Percentiles rank a stretch among this genome's conserved stretches.
Evolutionary conservation across 148 eudicot species (phyloP).

Genomic region (Rhododendron kiyosumense): DNA sequence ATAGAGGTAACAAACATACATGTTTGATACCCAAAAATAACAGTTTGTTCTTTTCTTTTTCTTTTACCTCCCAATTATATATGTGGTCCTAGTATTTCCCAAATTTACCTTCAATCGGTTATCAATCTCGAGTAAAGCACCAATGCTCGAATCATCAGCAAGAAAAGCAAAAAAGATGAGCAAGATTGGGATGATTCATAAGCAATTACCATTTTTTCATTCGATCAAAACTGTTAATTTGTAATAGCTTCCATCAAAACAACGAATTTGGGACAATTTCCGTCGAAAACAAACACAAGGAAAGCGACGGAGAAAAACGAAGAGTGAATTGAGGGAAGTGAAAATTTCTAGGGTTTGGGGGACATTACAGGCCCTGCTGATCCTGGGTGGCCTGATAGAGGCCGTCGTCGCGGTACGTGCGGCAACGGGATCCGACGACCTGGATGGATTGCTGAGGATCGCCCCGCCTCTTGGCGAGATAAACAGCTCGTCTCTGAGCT

Average conservation of each 20-base stretch:
- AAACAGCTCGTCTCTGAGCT: constrained; percentile 85
- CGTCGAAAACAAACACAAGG: neutral
- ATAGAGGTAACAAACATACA: neutral
- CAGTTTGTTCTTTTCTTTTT: no score
- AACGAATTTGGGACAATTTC: neutral
- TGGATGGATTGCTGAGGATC: constrained; percentile 76
- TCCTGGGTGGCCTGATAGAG: constrained; percentile 71
- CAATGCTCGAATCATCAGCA: neutral
- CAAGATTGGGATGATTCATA: neutral
- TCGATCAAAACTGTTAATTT: neutral
- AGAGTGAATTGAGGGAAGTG: neutral
- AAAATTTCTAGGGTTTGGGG: neutral
- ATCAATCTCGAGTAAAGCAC: neutral
- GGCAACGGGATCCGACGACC: constrained; percentile 45
- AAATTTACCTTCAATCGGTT: neutral
- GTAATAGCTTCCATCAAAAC: neutral
- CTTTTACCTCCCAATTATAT: no score
- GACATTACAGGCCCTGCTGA: constrained; percentile 77
- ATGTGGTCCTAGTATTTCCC: neutral
- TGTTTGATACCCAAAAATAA: neutral
- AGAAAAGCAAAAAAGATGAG: neutral
- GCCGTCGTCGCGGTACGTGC: constrained; percentile 48
- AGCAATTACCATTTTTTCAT: neutral
- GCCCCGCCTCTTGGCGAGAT: constrained; percentile 86
- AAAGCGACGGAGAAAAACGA: neutral